Conservation (phyloP, 2,329 filamentous ascomycete genomes). For the Parascedosporium putredinis region DNA sequence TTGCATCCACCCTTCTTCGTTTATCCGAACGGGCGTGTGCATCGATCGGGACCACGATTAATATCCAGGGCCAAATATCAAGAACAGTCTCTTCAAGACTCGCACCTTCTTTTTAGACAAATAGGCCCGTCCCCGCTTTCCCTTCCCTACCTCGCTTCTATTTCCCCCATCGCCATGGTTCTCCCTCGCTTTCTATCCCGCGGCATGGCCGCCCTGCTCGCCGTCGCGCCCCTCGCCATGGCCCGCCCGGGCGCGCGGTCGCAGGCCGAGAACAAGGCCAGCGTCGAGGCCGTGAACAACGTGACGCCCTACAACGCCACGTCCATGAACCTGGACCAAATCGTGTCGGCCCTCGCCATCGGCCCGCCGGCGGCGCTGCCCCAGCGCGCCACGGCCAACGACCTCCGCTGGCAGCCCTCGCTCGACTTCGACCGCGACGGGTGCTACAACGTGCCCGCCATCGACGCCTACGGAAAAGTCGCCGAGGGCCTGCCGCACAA, state of each 20-base stretch:
- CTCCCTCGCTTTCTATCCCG: no score
- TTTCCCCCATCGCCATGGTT: no score
- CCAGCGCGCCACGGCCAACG: slow-evolving; percentile 13
- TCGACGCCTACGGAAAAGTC: slow-evolving; percentile 22
- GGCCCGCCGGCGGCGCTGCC: slow-evolving; percentile 14
- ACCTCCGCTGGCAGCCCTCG: slow-evolving; percentile 17
- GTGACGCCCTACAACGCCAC: not conserved
- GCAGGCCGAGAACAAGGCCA: not conserved
- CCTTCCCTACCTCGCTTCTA: no score
- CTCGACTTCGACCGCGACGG: slow-evolving; percentile 24
- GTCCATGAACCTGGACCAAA: slow-evolving; percentile 3
- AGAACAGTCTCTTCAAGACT: not conserved
- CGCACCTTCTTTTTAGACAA: not conserved
- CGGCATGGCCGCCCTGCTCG: not conserved
- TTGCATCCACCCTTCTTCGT: not conserved
- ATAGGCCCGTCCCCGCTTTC: no score
- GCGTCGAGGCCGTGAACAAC: not conserved
- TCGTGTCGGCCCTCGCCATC: slow-evolving; percentile 2
- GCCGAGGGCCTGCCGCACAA: slow-evolving; percentile 20
- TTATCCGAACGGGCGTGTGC: not conserved
- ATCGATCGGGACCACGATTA: no score
- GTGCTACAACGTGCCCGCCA: slow-evolving; percentile 30
- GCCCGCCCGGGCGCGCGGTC: not conserved
- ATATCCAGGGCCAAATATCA: no score
- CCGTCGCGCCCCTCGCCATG: not conserved